These are phyloP conservation scores for Paraphoma sp. DNA, from an alignment of 2,329 filamentous ascomycete genomes.

Conservation along the genomic window DNA sequence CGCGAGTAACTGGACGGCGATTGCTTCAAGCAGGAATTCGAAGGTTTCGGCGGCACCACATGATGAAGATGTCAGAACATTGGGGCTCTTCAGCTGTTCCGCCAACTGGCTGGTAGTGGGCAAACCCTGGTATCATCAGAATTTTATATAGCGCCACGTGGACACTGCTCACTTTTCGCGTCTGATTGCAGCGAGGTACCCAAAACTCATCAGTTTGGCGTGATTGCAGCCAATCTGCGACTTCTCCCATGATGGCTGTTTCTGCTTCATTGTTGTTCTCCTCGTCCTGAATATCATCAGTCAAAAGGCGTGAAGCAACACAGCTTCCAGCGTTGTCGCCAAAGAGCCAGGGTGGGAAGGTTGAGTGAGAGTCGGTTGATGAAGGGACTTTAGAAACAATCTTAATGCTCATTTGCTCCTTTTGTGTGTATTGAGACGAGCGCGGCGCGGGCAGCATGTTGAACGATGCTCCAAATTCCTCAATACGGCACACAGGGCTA, in stretches of 20 bases:
- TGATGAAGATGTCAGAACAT: neutral
- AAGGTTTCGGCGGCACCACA: constrained; percentile 5
- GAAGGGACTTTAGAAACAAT: neutral
- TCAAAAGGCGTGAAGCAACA: neutral
- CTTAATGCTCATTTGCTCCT: neutral
- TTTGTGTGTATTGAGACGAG: neutral
- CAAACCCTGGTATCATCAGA: constrained; percentile 11
- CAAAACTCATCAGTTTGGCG: constrained; percentile 21
- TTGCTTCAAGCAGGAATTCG: constrained; percentile 20
- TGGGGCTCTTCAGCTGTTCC: constrained; percentile 2
- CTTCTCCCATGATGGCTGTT: constrained; percentile 18
- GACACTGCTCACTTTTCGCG: constrained; percentile 6
- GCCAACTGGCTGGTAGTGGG: constrained; percentile 8
- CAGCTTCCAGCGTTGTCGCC: neutral
- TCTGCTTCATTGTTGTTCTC: constrained; percentile 7
- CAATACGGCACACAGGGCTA: neutral
- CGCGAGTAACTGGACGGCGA: constrained; percentile 32
- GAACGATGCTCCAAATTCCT: neutral
- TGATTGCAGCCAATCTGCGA: constrained; percentile 25
- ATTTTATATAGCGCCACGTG: neutral
- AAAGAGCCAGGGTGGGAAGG: neutral
- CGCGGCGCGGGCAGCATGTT: neutral
- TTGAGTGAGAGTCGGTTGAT: neutral
- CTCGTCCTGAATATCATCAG: neutral
- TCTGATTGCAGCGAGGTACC: constrained; percentile 8